Evolutionary conservation across 2,329 filamentous ascomycete genomes (phyloP).

Genomic region (Lojkania enalia): DNA sequence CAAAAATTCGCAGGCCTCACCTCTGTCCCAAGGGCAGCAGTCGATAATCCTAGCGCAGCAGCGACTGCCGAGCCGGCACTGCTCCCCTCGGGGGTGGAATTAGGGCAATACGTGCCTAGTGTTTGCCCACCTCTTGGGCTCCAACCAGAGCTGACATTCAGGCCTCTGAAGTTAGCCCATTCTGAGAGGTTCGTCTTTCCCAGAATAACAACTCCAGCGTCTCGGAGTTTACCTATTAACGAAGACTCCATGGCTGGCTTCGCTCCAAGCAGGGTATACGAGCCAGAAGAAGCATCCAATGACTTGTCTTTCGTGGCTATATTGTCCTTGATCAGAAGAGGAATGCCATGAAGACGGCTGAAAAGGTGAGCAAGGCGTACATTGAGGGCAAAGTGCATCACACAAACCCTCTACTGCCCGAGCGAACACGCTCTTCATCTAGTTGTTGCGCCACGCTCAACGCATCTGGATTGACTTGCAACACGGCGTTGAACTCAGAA

Average conservation of each 20-base stretch:
- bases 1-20: constrained; percentile 21
- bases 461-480: constrained; percentile 57
- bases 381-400: too few relatives aligned
- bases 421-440: constrained; percentile 51
- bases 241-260: constrained; percentile 69
- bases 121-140: constrained; percentile 36
- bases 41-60: constrained; percentile 64
- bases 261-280: constrained; percentile 67
- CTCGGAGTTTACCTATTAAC: constrained; percentile 63
- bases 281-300: constrained; percentile 76
- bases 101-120: constrained; percentile 65
- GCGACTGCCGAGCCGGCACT: constrained; percentile 68
- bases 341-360: constrained; percentile 58
- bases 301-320: constrained; percentile 61
- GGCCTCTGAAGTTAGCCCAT: constrained; percentile 60
- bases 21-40: constrained; percentile 71
- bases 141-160: constrained; percentile 39
- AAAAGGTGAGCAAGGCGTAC: too few relatives aligned
- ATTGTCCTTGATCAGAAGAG: constrained; percentile 64
- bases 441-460: constrained; percentile 48
- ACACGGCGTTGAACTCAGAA: constrained; percentile 48
- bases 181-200: constrained; percentile 73
- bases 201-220: constrained; percentile 69
- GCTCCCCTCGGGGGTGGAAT: constrained; percentile 67
- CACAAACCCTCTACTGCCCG: too few relatives aligned